These are phyloP conservation scores for Penicillium riverlandense DNA, from an alignment of 495 filamentous ascomycete species.

Conservation along the genomic window DNA sequence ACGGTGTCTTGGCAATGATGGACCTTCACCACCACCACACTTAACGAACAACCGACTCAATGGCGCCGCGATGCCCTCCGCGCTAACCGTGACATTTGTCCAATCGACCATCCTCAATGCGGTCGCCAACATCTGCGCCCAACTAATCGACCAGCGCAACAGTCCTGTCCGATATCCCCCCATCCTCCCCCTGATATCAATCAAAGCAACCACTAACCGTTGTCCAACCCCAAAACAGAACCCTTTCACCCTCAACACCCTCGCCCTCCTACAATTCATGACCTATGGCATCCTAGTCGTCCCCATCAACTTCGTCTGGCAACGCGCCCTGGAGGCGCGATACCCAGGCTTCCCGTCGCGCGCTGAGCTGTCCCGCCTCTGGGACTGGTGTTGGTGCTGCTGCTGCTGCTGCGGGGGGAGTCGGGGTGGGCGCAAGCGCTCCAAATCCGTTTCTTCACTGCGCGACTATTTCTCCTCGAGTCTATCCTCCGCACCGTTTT, in stretches of 20 bases:
- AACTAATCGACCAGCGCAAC: slow-evolving; percentile 64
- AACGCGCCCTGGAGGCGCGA: slow-evolving; percentile 47
- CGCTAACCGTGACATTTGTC: slow-evolving; percentile 58
- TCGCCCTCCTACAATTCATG: slow-evolving; percentile 69
- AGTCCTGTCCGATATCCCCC: slow-evolving; percentile 35
- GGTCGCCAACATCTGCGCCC: slow-evolving; percentile 77
- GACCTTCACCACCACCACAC: not conserved
- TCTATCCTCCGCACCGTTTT: no score
- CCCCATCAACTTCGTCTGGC: slow-evolving; percentile 88
- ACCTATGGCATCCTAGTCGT: slow-evolving; percentile 67
- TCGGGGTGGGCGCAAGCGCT: no score
- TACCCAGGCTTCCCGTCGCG: slow-evolving; percentile 42
- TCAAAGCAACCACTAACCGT: slow-evolving; percentile 1
- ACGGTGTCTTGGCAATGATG: slow-evolving; percentile 22
- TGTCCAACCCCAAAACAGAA: not conserved
- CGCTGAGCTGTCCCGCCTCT: slow-evolving; percentile 7
- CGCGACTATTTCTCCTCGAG: no score
- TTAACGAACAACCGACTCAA: not conserved
- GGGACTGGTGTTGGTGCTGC: no score
- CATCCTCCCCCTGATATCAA: no score
- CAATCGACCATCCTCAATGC: slow-evolving; percentile 65
- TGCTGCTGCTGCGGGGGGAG: no score
- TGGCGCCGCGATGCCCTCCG: slow-evolving; percentile 28
- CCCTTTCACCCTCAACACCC: slow-evolving; percentile 46
- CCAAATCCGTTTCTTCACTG: slow-evolving; percentile 19